Percentiles rank a stretch among this genome's conserved stretches.
These are phyloP conservation scores for Hypoxylon trugodes DNA, from an alignment of 495 filamentous ascomycete species.

Conservation along the genomic window DNA sequence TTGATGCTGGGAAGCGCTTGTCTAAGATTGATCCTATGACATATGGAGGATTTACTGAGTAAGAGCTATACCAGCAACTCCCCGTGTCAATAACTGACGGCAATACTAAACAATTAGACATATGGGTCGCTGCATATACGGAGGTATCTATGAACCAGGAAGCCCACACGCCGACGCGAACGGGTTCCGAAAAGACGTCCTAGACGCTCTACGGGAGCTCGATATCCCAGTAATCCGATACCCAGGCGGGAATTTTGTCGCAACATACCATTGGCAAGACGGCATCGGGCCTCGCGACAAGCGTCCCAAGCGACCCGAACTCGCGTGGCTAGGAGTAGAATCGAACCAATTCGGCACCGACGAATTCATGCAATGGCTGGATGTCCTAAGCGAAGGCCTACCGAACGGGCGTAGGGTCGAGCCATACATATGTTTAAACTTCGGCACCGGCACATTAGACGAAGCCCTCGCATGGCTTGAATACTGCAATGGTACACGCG, in stretches of 20 bases:
- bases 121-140: conserved; percentile 86
- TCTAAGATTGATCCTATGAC: conserved; percentile 77
- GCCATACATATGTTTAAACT: conserved; percentile 79
- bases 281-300: conserved; percentile 75
- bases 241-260: conserved; percentile 82
- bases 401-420: conserved; percentile 58
- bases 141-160: conserved; percentile 80
- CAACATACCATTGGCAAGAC: conserved; percentile 85
- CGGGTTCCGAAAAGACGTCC: conserved; percentile 79
- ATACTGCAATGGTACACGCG: conserved; percentile 76
- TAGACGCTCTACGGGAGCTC: conserved; percentile 72
- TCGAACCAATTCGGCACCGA: conserved; percentile 82
- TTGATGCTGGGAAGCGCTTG: conserved; percentile 66
- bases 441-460: conserved; percentile 77
- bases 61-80: conserved; percentile 10
- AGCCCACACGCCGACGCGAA: conserved; percentile 75
- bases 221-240: conserved; percentile 79
- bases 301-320: conserved; percentile 71
- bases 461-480: conserved; percentile 82
- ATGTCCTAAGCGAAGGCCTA: conserved; percentile 61
- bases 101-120: conserved; percentile 58
- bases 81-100: neutral
- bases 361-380: conserved; percentile 84
- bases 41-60: conserved; percentile 82
- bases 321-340: conserved; percentile 79